Percentiles rank a stretch among this genome's conserved stretches.
phyloP scores from a whole-genome alignment of 208 protist genomes.

The Naegleria fowleri region DNA sequence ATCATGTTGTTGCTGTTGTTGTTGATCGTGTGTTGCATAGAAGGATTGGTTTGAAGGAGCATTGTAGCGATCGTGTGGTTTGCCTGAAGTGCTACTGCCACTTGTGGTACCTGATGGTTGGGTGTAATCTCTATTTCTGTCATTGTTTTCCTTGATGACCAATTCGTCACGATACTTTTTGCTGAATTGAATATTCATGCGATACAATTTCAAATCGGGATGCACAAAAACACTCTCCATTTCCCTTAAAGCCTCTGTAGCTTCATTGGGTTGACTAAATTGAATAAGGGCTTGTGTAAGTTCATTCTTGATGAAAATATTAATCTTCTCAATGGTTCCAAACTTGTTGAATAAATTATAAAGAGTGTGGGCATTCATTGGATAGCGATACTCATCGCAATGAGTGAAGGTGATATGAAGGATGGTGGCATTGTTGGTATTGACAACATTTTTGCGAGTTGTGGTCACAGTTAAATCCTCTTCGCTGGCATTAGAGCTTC shows the following conservation, averaged over 20 bases:
- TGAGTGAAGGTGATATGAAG: background rate
- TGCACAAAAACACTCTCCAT: background rate
- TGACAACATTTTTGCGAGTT: background rate
- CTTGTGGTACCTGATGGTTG: background rate
- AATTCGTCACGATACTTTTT: background rate
- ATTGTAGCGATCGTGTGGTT: background rate
- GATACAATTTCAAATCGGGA: background rate
- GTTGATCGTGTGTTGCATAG: background rate
- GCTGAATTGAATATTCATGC: background rate
- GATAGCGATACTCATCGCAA: background rate
- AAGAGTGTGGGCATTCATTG: background rate
- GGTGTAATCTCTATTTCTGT: background rate
- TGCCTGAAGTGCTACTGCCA: background rate
- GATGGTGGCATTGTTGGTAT: background rate
- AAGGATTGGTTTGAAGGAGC: background rate
- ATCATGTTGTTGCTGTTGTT: background rate
- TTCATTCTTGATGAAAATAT: background rate
- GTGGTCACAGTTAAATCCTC: background rate
- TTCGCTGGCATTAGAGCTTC: background rate
- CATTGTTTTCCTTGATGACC: background rate
- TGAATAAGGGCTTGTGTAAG: background rate
- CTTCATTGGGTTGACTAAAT: background rate
- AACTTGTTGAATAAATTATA: background rate
- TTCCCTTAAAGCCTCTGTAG: background rate
- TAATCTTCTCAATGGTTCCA: constrained; percentile 13